A percentile compares a stretch with the other conserved stretches of the same genome.
Conservation (phyloP, 805 yeast genomes). For the Metschnikowia lunata region DNA sequence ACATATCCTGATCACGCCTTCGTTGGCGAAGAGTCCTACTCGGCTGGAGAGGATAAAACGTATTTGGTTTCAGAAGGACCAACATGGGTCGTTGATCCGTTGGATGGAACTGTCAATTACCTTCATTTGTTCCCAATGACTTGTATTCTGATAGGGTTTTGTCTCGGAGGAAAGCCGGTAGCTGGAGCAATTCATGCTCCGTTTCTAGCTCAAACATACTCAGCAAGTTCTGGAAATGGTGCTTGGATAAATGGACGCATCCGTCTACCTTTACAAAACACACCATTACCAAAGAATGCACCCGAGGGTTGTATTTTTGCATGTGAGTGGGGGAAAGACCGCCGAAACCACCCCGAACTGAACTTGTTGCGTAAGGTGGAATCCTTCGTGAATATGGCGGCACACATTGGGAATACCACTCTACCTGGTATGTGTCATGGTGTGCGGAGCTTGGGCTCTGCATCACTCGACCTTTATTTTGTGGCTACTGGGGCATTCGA, state of each 20-base stretch:
- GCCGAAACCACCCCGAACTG: slow-evolving; percentile 10
- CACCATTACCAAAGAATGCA: slow-evolving; percentile 8
- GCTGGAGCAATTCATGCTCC: slow-evolving; percentile 16
- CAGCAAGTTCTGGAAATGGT: slow-evolving; percentile 13
- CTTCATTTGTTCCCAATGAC: slow-evolving; percentile 18
- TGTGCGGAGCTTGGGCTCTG: slow-evolving; percentile 13
- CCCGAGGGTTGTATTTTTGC: slow-evolving; percentile 16
- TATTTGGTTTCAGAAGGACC: slow-evolving; percentile 13
- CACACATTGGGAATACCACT: slow-evolving; percentile 4
- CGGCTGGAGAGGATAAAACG: slow-evolving; percentile 9
- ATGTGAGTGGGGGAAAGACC: slow-evolving; percentile 18
- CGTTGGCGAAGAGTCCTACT: slow-evolving; percentile 16
- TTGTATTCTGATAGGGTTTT: slow-evolving; percentile 15
- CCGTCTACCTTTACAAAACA: slow-evolving; percentile 9
- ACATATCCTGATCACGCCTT: slow-evolving; percentile 13
- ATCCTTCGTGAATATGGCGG: slow-evolving; percentile 14
- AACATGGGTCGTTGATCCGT: slow-evolving; percentile 16
- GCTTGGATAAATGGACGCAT: slow-evolving; percentile 12
- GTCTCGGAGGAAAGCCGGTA: slow-evolving; percentile 12
- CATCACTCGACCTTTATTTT: slow-evolving; percentile 15
- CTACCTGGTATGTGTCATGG: slow-evolving; percentile 14
- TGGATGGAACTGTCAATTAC: slow-evolving; percentile 17
- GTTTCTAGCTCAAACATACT: slow-evolving; percentile 11
- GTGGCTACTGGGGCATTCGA: slow-evolving; percentile 16
- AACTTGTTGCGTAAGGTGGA: slow-evolving; percentile 10